Evolutionary conservation across 805 yeast genomes (phyloP).

Genomic region (Cyberlindnera mrakii): DNA sequence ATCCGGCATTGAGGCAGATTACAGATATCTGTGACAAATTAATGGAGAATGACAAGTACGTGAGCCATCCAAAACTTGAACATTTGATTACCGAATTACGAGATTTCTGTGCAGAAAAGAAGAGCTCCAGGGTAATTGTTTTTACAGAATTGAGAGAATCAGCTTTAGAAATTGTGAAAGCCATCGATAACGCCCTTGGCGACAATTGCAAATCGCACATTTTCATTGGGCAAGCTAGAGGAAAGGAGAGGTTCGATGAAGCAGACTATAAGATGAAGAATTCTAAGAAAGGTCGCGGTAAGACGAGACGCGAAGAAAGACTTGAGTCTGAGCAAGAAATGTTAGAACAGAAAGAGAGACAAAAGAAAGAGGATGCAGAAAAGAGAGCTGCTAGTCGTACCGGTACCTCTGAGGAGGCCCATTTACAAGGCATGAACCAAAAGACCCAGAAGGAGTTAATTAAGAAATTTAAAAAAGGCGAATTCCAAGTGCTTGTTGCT

Average conservation of each 20-base stretch:
- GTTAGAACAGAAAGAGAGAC: constrained; percentile 26
- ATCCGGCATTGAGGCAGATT: constrained; percentile 40
- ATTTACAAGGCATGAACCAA: constrained; percentile 83
- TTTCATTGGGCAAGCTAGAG: constrained; percentile 88
- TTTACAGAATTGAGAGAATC: constrained; percentile 88
- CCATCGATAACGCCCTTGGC: constrained; percentile 38
- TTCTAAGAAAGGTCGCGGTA: constrained; percentile 38
- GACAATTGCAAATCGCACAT: constrained; percentile 60
- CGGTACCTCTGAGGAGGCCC: constrained; percentile 71
- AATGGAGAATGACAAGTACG: constrained; percentile 30
- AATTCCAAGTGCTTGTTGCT: constrained; percentile 78
- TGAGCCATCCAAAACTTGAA: constrained; percentile 72
- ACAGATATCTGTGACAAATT: constrained; percentile 38
- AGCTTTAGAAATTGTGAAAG: constrained; percentile 78
- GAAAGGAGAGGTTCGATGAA: constrained; percentile 63
- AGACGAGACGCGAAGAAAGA: constrained; percentile 27
- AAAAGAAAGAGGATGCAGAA: constrained; percentile 27
- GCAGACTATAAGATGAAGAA: constrained; percentile 38
- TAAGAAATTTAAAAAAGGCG: constrained; percentile 64
- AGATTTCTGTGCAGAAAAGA: constrained; percentile 42
- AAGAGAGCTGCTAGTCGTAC: constrained; percentile 36
- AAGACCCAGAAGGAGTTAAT: constrained; percentile 78
- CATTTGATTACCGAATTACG: constrained; percentile 50
- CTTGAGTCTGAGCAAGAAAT: constrained; percentile 26
- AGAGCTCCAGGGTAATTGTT: constrained; percentile 70